phyloP scores from a whole-genome alignment of 2,329 filamentous ascomycete genomes.

The Clonostachys rosea region DNA sequence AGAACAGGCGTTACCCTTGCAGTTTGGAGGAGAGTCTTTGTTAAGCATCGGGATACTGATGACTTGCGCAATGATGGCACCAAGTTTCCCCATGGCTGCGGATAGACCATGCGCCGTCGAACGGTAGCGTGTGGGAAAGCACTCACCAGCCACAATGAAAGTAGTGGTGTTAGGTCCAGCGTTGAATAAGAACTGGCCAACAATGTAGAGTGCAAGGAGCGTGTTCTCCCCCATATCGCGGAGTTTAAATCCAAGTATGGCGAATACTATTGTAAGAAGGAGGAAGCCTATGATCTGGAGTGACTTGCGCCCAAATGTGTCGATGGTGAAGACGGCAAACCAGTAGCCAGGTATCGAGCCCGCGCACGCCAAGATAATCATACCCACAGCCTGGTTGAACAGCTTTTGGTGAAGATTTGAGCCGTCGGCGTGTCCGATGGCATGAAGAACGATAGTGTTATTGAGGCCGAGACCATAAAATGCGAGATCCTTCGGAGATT shows the following conservation, averaged over 20 bases:
- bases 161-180: slow-evolving; percentile 63
- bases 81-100: slow-evolving; percentile 63
- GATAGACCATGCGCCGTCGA: slow-evolving; percentile 61
- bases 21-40: slow-evolving; percentile 45
- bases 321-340: slow-evolving; percentile 68
- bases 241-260: slow-evolving; percentile 57
- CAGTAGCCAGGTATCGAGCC: slow-evolving; percentile 79
- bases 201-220: slow-evolving; percentile 56
- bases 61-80: slow-evolving; percentile 62
- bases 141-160: slow-evolving; percentile 61
- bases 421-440: slow-evolving; percentile 67
- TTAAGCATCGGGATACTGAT: slow-evolving; percentile 60
- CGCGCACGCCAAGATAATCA: slow-evolving; percentile 72
- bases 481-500: slow-evolving; percentile 51
- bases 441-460: slow-evolving; percentile 64
- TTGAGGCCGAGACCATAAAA: slow-evolving; percentile 74
- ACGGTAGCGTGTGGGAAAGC: slow-evolving; percentile 59
- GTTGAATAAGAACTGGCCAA: slow-evolving; percentile 65
- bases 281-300: slow-evolving; percentile 64
- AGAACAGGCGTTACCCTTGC: slow-evolving; percentile 40
- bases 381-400: slow-evolving; percentile 69
- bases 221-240: slow-evolving; percentile 38
- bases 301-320: slow-evolving; percentile 72
- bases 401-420: slow-evolving; percentile 63
- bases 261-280: slow-evolving; percentile 57